Conservation (phyloP, 352 stramenopile genomes). For the Globisporangium camurandrum region DNA sequence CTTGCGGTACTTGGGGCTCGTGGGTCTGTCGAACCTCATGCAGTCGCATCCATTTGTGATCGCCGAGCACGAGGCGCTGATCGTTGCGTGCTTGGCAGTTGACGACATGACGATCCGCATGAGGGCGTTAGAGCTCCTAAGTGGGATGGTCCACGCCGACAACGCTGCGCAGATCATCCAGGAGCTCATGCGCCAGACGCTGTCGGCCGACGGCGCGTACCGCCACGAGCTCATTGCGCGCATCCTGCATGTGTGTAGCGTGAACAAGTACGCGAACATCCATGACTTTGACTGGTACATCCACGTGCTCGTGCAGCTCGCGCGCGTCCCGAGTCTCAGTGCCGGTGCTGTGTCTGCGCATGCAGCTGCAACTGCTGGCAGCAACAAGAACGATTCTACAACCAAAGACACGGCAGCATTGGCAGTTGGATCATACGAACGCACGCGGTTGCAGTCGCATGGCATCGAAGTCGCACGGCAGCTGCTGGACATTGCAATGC, state of each 20-base stretch:
- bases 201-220: conserved; percentile 90
- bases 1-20: conserved; percentile 97
- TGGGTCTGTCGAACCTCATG: conserved; percentile 96
- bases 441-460: conserved; percentile 34
- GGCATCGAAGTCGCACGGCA: conserved; percentile 89
- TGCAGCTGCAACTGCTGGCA: conserved; percentile 21
- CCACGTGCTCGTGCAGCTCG: conserved; percentile 93
- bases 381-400: conserved; percentile 35
- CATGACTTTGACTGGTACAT: conserved; percentile 99
- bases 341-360: too few relatives aligned
- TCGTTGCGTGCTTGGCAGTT: conserved; percentile 95
- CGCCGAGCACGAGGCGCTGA: conserved; percentile 91
- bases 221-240: conserved; percentile 93
- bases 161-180: conserved; percentile 96
- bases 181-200: conserved; percentile 94
- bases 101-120: conserved; percentile 99
- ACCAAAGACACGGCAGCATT: neutral
- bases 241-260: conserved; percentile 95
- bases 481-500: conserved; percentile 95
- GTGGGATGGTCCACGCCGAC: conserved; percentile 92
- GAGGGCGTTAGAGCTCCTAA: conserved; percentile 93
- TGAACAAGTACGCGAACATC: conserved; percentile 97
- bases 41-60: conserved; percentile 93
- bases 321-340: conserved; percentile 85
- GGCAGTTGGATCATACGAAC: conserved; percentile 15